Evolutionary conservation across 257 asterid species (phyloP), one percentile per base, ranked within the genome.

Genomic region (Euphrasia confusa): DNA sequence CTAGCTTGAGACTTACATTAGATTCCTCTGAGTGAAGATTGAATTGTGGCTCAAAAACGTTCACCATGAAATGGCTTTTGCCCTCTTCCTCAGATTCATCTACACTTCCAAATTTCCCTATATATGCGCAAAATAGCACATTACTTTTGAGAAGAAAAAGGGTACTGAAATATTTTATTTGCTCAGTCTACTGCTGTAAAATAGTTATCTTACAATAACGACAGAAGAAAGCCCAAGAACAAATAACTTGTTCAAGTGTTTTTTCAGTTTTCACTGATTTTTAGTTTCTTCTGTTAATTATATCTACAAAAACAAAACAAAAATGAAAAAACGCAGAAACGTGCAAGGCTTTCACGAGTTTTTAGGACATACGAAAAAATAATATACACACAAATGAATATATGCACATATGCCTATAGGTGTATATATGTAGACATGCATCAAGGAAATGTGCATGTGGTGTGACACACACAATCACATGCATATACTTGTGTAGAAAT

Each of bases 11-110:
- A 85, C 97, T 78, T 83, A 93, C 96, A 72, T 87, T 89, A 63
- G 99, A 81, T 72, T 93, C 99, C 86, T 89, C 99, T 7, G 99
- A 89, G 79, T 93, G 99, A 81, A 93, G 99, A 83, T 93, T 93
- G 81, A 93, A 93, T 71, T 93, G 99, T 68, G 99, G 99, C 78
- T 93, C 97, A 74, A 89, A 82, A 54, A 93, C 99, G 63, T 87
- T 93, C 76, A 93, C 96, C 97, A 90, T 89, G 88, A 93, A 89
- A 75, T 93, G 96, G 35, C 95, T 89, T 57, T 92, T 93, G 45
- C 96, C 99, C 71, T 85, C 98, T 74, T 81, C 87, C 80, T 85
- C 97, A 54, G 84, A 72, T 77, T 82, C 97, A 68, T 87, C 95
- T 67, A 72, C 59, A 56, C 68, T 72, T 63, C 50, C 71, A 68